Evolutionary conservation across 225 moss, liverwort and hornwort genomes (phyloP).

Genomic region (Bryum argenteum): DNA sequence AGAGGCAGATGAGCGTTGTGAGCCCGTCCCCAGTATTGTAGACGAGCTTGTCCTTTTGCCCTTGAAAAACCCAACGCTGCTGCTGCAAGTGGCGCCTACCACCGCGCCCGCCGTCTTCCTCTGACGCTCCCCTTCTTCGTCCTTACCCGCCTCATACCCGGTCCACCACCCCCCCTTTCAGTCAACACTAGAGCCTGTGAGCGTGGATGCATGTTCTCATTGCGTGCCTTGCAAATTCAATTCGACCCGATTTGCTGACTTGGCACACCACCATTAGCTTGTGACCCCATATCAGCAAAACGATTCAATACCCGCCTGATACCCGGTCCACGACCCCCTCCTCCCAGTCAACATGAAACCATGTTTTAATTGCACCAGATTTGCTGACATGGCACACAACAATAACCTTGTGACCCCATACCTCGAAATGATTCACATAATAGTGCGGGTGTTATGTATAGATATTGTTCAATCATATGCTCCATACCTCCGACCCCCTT

Average conservation of each 20-base stretch:
- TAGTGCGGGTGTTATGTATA: conserved; percentile 25
- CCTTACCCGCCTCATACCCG: conserved; percentile 8
- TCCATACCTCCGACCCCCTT: too few species aligned
- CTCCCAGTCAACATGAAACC: too few species aligned
- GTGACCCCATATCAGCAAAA: not conserved
- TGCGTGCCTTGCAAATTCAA: conserved; percentile 30
- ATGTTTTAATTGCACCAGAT: too few species aligned
- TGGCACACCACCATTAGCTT: conserved; percentile 19
- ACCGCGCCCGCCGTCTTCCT: conserved; percentile 45
- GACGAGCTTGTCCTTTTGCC: conserved; percentile 42
- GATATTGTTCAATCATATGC: conserved; percentile 47
- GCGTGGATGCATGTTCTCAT: conserved; percentile 41
- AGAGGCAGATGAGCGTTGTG: conserved; percentile 13
- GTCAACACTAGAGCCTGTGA: conserved; percentile 36
- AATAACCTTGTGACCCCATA: not conserved
- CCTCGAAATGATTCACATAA: not conserved
- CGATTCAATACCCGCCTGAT: too few species aligned
- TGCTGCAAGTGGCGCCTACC: conserved; percentile 24
- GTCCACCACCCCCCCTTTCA: conserved; percentile 26
- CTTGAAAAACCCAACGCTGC: conserved; percentile 13
- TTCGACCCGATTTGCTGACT: conserved; percentile 20
- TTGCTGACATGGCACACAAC: too few species aligned
- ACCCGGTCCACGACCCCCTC: too few species aligned
- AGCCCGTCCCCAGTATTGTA: conserved; percentile 26
- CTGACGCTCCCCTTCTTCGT: conserved; percentile 9